Evolutionary conservation across 345 rosid genomes (phyloP), one percentile per base, ranked within the genome.

Genomic region (Fremontodendron californicum): DNA sequence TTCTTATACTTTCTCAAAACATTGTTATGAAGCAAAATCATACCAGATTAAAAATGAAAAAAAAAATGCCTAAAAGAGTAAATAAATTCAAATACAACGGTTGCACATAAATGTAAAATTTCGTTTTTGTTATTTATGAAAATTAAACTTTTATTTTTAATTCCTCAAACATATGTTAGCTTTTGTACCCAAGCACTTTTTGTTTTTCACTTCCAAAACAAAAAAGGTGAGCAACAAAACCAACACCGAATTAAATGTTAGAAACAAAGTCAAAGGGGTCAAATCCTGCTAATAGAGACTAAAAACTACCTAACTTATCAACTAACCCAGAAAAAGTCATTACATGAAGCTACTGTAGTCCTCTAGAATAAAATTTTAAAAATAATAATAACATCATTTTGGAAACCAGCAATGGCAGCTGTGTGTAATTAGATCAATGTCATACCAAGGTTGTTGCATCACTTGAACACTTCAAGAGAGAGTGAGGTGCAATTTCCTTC

Each of bases 361-460:
- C 81, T 39, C 19, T 37, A 55, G 45, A 49, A 51, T 11, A 16
- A 63, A 79, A 40, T 5, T 49, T 27, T 27, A 25, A 18, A 25
- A 68, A 25, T 35, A 4, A 37, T 29, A 18, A 29, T 71, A 58
- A 55, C 9, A 62, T 18, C 29, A 73, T 21, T 63, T 4, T 5
- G 35, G 25, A 72, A 10, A 49, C 69, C 54, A 71, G 52, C 21
- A 66, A 73, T 19, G 52, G 4, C n/a, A 74, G 25, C 19, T 25
- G 57, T n/a, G 10, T 12, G 15, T 9, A 74, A 74, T 74, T 46
- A 62, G 68, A 63, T 39, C 43, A 27, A 69, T 40, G 19, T 21
- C 88, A 57, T 89, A 92, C 97, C 94, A 82, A 79, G 52, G 97
- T 89, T 37, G 94, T 87, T 48, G 96, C 91, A 78, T 90, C 94